Conservation (phyloP, 331 rosid genomes). For the Saraca asoca region DNA sequence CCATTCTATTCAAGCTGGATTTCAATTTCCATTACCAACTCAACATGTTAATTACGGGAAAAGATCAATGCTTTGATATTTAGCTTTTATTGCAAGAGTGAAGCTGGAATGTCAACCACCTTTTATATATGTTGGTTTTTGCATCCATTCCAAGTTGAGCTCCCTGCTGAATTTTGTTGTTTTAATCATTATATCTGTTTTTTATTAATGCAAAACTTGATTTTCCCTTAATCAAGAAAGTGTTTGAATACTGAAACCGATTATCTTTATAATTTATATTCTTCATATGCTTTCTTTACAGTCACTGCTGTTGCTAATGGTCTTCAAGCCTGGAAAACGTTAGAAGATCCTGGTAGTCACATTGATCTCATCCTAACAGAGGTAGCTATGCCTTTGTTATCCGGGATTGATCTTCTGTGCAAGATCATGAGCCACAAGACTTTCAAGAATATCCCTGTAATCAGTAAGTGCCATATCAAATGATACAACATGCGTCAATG, state of each 20-base stretch:
- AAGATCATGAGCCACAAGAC: constrained; percentile 58
- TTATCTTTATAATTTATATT: constrained; percentile 14
- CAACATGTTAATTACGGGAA: neutral
- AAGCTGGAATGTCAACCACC: constrained; percentile 10
- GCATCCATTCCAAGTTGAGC: constrained; percentile 11
- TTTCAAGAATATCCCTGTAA: constrained; percentile 64
- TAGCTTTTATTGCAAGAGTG: constrained; percentile 16
- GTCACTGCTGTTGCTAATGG: constrained; percentile 66
- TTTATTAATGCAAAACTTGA: constrained; percentile 11
- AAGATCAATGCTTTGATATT: neutral
- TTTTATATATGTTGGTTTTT: constrained; percentile 3
- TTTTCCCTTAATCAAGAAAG: neutral
- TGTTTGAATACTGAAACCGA: constrained; percentile 12
- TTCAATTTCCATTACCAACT: neutral
- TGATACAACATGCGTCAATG: constrained; percentile 7
- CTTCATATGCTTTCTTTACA: constrained; percentile 40
- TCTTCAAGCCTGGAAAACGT: constrained; percentile 63
- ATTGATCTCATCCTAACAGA: constrained; percentile 64
- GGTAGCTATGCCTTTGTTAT: constrained; percentile 65
- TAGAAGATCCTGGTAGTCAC: constrained; percentile 52
- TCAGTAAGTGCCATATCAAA: constrained; percentile 55
- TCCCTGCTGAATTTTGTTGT: neutral
- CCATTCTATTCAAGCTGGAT: neutral
- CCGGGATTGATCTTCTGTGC: constrained; percentile 64
- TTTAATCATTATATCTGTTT: constrained; percentile 17